Base-by-base conservation (phyloP, 176 grass and related monocot species). In the Musa itinerans region DNA sequence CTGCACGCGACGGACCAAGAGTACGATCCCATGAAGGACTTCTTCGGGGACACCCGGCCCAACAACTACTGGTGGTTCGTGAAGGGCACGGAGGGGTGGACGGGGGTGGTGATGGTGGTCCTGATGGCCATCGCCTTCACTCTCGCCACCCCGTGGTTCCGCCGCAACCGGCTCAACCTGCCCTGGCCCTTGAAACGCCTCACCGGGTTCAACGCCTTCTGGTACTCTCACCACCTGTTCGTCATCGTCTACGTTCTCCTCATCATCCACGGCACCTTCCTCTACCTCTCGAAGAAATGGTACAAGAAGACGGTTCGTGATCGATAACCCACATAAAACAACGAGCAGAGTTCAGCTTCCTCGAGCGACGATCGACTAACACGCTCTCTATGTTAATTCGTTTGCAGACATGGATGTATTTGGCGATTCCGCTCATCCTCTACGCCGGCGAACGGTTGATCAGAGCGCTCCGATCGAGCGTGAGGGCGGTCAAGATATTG, bases 161-260 rank as follows among this genome's bases (percentile, higher is more conserved):
- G 90, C 4, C 73, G 95, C 0, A 89, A 91, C 29, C 3, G 55
- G 20, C 14, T 99, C 9, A 43, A 10, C 21, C 81, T 99, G 0
- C 90, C 95, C 0, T 65, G 73, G 0, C 70, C 55, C 8, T 4
- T 99, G 0, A 80, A 62, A 17, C 58, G 83, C 20, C 82, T 99
- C 11, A 99, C 91, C n/a, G 95, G 95, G 7, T 99, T 94, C 84
- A 99, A 99, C 71, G 95, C 95, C 55, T 99, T 99, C 80, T 99
- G 95, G 95, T 99, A 99, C 86, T 92, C 95, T 3, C 95, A 99
- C 83, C 95, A 99, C 79, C 77, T 85, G 54, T 94, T 99, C 88
- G 83, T 99, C 80, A 24, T 92, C 50, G 91, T 99, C 65, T 99
- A 99, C 83, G 54, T 86, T 26, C 84, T 99, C 51, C 95, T 99